Evolutionary conservation across 2,329 filamentous ascomycete species (phyloP).

Genomic region (Ophiostoma australiae): DNA sequence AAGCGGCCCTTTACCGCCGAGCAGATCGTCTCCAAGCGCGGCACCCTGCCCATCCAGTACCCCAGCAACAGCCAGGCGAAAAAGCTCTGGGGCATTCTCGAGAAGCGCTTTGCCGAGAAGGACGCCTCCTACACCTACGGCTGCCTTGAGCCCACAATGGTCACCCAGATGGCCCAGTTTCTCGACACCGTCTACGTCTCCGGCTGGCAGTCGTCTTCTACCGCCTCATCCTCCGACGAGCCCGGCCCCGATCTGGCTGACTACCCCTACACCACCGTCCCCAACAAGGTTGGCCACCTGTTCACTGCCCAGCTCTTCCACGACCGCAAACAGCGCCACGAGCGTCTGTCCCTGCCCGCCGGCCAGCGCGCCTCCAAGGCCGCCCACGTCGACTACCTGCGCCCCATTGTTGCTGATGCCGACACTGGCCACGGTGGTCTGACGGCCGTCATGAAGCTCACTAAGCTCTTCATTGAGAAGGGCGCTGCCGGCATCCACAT

Average conservation of each 20-base stretch:
- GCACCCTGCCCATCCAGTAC: constrained; percentile 84
- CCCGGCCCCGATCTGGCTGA: constrained; percentile 96
- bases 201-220: constrained; percentile 97
- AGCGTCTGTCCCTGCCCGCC: constrained; percentile 74
- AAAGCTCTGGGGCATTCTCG: constrained; percentile 90
- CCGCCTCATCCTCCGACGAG: constrained; percentile 89
- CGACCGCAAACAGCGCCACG: constrained; percentile 96
- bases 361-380: constrained; percentile 57
- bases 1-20: constrained; percentile 91
- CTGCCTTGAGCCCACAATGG: constrained; percentile 94
- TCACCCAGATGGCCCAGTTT: constrained; percentile 99
- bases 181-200: constrained; percentile 98
- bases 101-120: constrained; percentile 70
- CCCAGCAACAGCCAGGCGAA: constrained; percentile 83
- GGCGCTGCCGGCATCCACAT: constrained; percentile 97
- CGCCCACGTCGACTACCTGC: constrained; percentile 84
- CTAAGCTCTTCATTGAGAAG: constrained; percentile 94
- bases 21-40: constrained; percentile 93
- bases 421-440: constrained; percentile 96
- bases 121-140: constrained; percentile 94
- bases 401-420: constrained; percentile 92
- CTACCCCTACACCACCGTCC: constrained; percentile 95
- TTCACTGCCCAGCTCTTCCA: constrained; percentile 99
- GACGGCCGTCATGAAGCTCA: constrained; percentile 99
- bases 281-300: constrained; percentile 95